Evolutionary conservation across 2,329 filamentous ascomycete species (phyloP).

Genomic region (Coniochaeta sp.): DNA sequence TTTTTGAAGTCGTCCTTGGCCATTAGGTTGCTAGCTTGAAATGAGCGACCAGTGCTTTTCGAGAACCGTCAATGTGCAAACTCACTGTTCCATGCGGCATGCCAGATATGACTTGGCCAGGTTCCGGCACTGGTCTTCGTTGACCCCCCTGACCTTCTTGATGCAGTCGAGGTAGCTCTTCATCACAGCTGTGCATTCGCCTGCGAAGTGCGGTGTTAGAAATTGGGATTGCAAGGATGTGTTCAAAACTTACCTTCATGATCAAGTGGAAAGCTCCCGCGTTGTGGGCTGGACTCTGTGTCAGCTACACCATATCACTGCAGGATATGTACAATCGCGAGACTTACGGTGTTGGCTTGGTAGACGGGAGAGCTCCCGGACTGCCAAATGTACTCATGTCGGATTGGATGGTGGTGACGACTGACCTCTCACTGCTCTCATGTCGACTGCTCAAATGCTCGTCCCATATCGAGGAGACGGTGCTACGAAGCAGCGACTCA

Average conservation of each 20-base stretch:
- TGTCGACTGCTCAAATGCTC: not conserved
- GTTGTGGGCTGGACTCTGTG: conserved; percentile 60
- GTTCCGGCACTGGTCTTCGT: conserved; percentile 76
- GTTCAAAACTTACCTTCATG: conserved; percentile 58
- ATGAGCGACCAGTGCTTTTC: not conserved
- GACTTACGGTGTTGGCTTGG: conserved; percentile 26
- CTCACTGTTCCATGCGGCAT: conserved; percentile 92
- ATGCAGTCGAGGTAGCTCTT: conserved; percentile 79
- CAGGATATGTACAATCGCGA: not conserved
- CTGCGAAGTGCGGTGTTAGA: conserved; percentile 32
- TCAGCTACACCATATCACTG: not conserved
- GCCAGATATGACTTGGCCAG: conserved; percentile 82
- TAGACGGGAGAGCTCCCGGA: conserved; percentile 19
- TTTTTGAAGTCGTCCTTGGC: conserved; percentile 93
- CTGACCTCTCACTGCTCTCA: not conserved
- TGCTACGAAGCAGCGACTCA: not conserved
- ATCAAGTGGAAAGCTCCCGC: conserved; percentile 93
- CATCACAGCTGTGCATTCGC: conserved; percentile 92
- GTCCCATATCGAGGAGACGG: not conserved
- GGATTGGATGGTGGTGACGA: not conserved
- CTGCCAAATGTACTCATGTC: conserved; percentile 24
- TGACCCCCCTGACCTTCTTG: conserved; percentile 74
- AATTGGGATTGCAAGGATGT: not conserved
- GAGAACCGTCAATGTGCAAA: conserved; percentile 7
- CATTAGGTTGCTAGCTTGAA: conserved; percentile 72